Percentiles rank a stretch among this genome's conserved stretches.
Conservation (phyloP, 164 flowering plant genomes). For the Magnolia kwangsiensis region DNA sequence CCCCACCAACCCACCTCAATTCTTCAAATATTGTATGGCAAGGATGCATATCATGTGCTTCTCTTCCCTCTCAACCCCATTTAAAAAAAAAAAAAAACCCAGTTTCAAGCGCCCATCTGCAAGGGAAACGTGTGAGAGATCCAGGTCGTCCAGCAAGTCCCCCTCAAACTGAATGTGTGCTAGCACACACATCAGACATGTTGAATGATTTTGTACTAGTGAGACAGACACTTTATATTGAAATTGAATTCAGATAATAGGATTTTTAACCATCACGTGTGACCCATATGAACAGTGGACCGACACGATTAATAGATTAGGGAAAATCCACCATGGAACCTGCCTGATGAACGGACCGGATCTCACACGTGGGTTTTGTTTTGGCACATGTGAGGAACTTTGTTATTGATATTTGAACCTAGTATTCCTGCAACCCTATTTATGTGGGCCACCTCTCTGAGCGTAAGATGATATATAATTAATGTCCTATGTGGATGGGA, state of each 20-base stretch:
- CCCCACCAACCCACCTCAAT: too few species aligned
- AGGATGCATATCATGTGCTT: constrained; percentile 36
- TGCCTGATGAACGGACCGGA: background rate
- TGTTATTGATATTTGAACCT: background rate
- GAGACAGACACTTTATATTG: too few species aligned
- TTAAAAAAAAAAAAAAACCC: too few species aligned
- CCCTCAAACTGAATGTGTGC: background rate
- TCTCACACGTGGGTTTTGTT: background rate
- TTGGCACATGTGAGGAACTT: background rate
- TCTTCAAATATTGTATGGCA: constrained; percentile 12
- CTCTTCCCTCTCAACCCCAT: background rate
- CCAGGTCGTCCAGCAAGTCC: background rate
- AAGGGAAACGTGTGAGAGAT: background rate
- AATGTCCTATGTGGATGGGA: background rate
- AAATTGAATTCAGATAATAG: too few species aligned
- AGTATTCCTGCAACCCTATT: background rate
- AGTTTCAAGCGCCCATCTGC: too few species aligned
- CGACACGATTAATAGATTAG: too few species aligned
- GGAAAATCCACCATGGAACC: background rate
- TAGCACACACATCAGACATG: too few species aligned
- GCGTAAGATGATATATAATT: background rate
- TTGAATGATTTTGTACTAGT: too few species aligned
- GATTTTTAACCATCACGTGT: too few species aligned
- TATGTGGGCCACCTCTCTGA: background rate
- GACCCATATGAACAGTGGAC: too few species aligned